Percentiles rank a stretch among this genome's conserved stretches.
phyloP scores from a whole-genome alignment of 108 stramenopile species.

The Skeletonema costatum region DNA sequence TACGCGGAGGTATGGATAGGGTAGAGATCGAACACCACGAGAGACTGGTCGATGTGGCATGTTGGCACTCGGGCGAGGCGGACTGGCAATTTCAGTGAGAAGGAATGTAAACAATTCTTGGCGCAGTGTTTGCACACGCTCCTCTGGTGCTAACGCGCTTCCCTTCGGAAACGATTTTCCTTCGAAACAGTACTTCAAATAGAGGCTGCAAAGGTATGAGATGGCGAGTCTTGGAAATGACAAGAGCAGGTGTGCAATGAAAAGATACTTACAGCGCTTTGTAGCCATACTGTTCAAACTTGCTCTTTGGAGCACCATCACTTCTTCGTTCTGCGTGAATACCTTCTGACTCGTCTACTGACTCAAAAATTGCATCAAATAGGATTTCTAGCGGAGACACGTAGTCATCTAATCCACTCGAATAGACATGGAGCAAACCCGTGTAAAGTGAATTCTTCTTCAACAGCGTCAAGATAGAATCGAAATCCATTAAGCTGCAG shows the following conservation, averaged over 20 bases:
- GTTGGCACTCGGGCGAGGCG: slow-evolving; percentile 11
- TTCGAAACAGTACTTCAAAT: slow-evolving; percentile 69
- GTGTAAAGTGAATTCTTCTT: slow-evolving; percentile 78
- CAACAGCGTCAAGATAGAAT: slow-evolving; percentile 75
- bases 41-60: background rate
- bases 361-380: slow-evolving; percentile 67
- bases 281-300: slow-evolving; percentile 66
- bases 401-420: slow-evolving; percentile 79
- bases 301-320: slow-evolving; percentile 51
- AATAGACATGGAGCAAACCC: slow-evolving; percentile 82
- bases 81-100: slow-evolving; percentile 33
- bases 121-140: slow-evolving; percentile 41
- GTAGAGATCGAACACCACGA: slow-evolving; percentile 48
- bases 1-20: slow-evolving; percentile 76
- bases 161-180: slow-evolving; percentile 79
- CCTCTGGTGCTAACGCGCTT: slow-evolving; percentile 42
- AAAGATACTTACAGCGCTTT: slow-evolving; percentile 59
- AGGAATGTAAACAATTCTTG: slow-evolving; percentile 62
- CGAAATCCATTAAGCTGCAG: slow-evolving; percentile 87
- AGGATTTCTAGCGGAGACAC: slow-evolving; percentile 76
- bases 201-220: slow-evolving; percentile 46
- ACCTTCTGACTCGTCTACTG: slow-evolving; percentile 49
- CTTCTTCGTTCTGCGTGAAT: slow-evolving; percentile 26
- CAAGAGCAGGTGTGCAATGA: background rate
- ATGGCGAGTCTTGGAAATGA: slow-evolving; percentile 3